Base-by-base conservation (phyloP, 2,329 filamentous ascomycete genomes). In the Dothideomycetidae sp. region DNA sequence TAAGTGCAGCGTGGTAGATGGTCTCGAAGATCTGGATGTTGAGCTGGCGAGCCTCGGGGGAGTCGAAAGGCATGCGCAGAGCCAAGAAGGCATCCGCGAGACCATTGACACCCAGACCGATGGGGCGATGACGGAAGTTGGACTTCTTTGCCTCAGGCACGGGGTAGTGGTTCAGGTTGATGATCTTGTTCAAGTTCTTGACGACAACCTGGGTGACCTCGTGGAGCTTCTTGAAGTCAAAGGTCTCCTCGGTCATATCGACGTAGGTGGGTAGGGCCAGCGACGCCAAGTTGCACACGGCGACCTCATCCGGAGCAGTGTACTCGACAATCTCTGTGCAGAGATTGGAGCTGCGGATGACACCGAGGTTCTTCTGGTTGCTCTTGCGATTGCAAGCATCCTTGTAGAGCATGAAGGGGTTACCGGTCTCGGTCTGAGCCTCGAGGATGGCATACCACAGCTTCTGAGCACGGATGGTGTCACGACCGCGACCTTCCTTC, bases 401-500 rank as follows among this genome's bases (percentile, higher is more conserved):
- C 72, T 98, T 98, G 78, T 98, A 98, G 43, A 96, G 78, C 84
- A 98, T 98, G 67, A 93, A 98, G 33, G 90, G 90, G 64, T 93
- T 96, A 51, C 90, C 90, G 31, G 90, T 98, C 75, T 98, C 90
- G 21, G 88, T 96, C 68, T 98, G 90, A 34, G 90, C 83, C 66
- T 98, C 90, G 33, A 98, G 74, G 48, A 98, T 93, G 48, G 88
- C 85, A 58, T 96, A 96, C 90, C 90, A 98, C 41, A 98, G 78
- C 73, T 98, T 98, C 71, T 98, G 90, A 15, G 90, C 90, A 63
- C 93, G 90, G 55, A 98, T 68, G 13, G 82, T 94, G 67, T 81
- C 80, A 48, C 86, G 84, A 46, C 90, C 88, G 52, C 81, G 78
- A 50, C 83, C 83, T 57, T 86, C 81, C 46, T 69, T 70, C 67